Conservation (phyloP, 768 basidiomycete species). For the Suillus brevipes region DNA sequence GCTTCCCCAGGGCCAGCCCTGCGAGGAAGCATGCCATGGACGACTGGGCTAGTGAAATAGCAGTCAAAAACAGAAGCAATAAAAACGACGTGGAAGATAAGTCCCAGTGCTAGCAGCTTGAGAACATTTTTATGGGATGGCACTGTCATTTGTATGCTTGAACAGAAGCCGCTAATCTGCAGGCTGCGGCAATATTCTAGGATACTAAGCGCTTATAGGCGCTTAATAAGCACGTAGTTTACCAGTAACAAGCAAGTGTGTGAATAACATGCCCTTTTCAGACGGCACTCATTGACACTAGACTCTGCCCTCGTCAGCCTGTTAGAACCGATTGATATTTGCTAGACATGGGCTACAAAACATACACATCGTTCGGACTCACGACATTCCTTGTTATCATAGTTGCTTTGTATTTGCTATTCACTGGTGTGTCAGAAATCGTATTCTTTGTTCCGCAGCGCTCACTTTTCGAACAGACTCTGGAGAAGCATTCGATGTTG, state of each 20-base stretch:
- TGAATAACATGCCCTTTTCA: not conserved
- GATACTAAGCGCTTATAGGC: too few relatives aligned
- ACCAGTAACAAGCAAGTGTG: too few relatives aligned
- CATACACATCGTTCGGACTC: constrained; percentile 69
- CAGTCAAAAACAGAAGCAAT: constrained; percentile 80
- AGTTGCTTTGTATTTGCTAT: constrained; percentile 83
- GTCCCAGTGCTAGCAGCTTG: constrained; percentile 59
- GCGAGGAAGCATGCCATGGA: constrained; percentile 70
- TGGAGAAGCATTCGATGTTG: constrained; percentile 92
- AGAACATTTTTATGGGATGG: constrained; percentile 22
- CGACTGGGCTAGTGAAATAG: constrained; percentile 84
- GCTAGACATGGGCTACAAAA: constrained; percentile 28
- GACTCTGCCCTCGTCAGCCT: not conserved
- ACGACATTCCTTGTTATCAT: constrained; percentile 62
- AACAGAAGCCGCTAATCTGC: not conserved
- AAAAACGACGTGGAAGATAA: constrained; percentile 74
- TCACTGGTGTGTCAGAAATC: constrained; percentile 64
- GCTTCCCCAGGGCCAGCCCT: constrained; percentile 49
- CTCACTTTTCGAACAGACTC: constrained; percentile 51
- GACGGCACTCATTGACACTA: too few relatives aligned
- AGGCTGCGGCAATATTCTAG: not conserved
- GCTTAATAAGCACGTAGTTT: too few relatives aligned
- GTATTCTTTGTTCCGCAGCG: not conserved
- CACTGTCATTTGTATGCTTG: constrained; percentile 14
- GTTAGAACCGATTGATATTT: not conserved